phyloP scores from a whole-genome alignment of 805 yeast species.

The Nakazawaea populi region DNA sequence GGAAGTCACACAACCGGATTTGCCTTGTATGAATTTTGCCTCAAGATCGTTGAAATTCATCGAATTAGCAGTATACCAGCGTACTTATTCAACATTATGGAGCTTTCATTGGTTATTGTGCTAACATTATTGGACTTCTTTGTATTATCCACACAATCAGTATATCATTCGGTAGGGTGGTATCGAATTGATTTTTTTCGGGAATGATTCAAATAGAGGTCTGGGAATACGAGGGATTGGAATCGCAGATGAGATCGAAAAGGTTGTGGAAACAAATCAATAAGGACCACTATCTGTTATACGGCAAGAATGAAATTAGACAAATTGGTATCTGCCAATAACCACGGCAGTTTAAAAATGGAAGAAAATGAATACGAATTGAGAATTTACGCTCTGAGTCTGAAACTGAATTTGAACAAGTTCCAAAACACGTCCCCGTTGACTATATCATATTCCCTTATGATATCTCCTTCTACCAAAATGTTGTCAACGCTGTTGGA shows the following conservation, averaged over 20 bases:
- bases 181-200: slow-evolving; percentile 42
- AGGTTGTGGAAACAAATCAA: slow-evolving; percentile 46
- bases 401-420: slow-evolving; percentile 5
- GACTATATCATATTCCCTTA: slow-evolving; percentile 82
- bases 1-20: slow-evolving; percentile 39
- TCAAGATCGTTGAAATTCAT: slow-evolving; percentile 40
- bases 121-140: slow-evolving; percentile 51
- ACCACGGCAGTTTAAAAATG: slow-evolving; percentile 9
- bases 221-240: slow-evolving; percentile 88
- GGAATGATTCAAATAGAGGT: slow-evolving; percentile 88
- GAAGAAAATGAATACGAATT: slow-evolving; percentile 14
- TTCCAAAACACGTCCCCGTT: slow-evolving; percentile 31
- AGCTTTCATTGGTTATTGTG: slow-evolving; percentile 49
- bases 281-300: slow-evolving; percentile 34
- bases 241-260: slow-evolving; percentile 52
- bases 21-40: slow-evolving; percentile 35
- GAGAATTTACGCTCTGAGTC: background rate
- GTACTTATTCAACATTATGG: slow-evolving; percentile 45
- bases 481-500: slow-evolving; percentile 53
- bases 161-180: slow-evolving; percentile 55
- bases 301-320: slow-evolving; percentile 34
- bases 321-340: slow-evolving; percentile 39
- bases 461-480: slow-evolving; percentile 57
- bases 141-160: slow-evolving; percentile 51
- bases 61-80: slow-evolving; percentile 45